Base-by-base conservation (phyloP, 192 early-diverging fungal genomes). In the Dissophora globulifera region DNA sequence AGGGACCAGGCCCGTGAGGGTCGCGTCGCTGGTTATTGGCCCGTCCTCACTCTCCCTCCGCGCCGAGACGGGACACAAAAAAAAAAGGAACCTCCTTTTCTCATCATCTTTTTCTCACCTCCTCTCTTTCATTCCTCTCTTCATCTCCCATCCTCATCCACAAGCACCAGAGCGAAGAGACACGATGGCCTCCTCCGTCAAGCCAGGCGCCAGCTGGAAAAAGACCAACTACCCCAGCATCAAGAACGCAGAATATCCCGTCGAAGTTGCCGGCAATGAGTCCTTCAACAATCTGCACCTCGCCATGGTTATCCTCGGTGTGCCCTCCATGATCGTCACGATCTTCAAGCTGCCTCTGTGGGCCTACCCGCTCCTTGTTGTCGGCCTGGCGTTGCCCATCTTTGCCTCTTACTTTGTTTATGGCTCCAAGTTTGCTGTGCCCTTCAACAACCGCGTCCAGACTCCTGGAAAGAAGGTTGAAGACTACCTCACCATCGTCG, bases 401-500 rank as follows among this genome's bases (percentile, higher is more conserved):
- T 92, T 96, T 59, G 92, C 89, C 15, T 76, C 83, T 40, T 88
- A 81, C 71, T 87, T 97, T 50, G 67, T 90, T 48, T 70, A 81
- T 54, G 89, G 82, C 74, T 91, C 93, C 55, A 86, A 80, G 68
- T 83, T 87, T 58, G 85, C 90, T 26, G 68, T 86, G 16, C 84
- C 89, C 33, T 81, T 87, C 56, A 81, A 83, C 61, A 87, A 89
- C 81, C 82, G 81, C 41, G 90, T 86, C 58, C 85, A 85, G 69
- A 86, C 96, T 35, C 94, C 97, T 33, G 91, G 88, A 78, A 87
- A 89, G 78, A 84, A 84, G 45, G 56, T 96, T 45, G 94, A 96
- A 83, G 85, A 90, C 26, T 99, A 99, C 89, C 83, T 99, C 59
- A 92, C 82, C 35, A 91, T 99, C 83, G 87, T 93, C 79, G 93